Percentiles rank a stretch among this genome's conserved stretches.
Evolutionary conservation across 108 stramenopile species (phyloP).

Genomic region (Asterionellopsis glacialis): DNA sequence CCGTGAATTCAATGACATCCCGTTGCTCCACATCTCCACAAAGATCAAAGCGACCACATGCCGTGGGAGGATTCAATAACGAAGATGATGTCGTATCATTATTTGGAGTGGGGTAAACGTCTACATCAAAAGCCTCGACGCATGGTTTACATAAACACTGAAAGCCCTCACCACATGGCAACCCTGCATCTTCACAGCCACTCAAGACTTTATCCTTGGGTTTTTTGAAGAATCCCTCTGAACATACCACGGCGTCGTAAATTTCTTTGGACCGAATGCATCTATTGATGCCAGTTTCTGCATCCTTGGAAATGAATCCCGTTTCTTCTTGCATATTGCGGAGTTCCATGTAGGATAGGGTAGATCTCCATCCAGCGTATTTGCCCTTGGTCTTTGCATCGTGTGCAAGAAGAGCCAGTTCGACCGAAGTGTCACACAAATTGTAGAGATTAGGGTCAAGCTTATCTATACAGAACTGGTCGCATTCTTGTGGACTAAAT

Average conservation of each 20-base stretch:
- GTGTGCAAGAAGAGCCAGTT: conserved; percentile 1
- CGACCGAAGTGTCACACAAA: background rate
- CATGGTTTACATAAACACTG: conserved; percentile 34
- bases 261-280: conserved; percentile 23
- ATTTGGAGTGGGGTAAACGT: conserved; percentile 10
- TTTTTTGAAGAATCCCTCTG: conserved; percentile 14
- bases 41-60: conserved; percentile 22
- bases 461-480: too few species aligned
- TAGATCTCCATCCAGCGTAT: conserved; percentile 28
- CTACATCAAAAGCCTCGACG: conserved; percentile 27
- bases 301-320: conserved; percentile 19
- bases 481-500: background rate
- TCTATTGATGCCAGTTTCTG: conserved; percentile 3
- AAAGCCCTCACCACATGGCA: conserved; percentile 22
- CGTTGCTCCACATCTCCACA: conserved; percentile 14
- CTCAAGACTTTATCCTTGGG: conserved; percentile 8
- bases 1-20: background rate
- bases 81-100: too few species aligned
- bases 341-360: conserved; percentile 31
- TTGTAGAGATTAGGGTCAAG: background rate
- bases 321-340: conserved; percentile 40
- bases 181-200: conserved; percentile 18
- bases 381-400: conserved; percentile 13
- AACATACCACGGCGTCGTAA: conserved; percentile 32
- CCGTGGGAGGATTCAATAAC: background rate